These are phyloP conservation scores for Aspergillus wentii DNA, from an alignment of 495 filamentous ascomycete species.

Conservation along the genomic window DNA sequence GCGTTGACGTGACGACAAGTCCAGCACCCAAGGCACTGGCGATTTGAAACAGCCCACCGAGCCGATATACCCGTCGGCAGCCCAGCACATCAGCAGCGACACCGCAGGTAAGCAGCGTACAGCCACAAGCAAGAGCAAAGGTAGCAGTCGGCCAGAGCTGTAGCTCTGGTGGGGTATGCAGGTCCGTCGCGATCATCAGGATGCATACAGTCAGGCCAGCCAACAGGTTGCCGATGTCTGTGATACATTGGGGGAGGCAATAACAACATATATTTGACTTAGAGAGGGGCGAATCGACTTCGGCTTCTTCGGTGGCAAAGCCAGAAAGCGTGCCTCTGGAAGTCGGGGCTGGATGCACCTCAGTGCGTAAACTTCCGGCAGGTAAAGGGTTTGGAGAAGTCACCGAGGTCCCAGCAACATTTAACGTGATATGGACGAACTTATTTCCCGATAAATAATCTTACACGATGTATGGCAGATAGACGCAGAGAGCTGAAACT, in stretches of 20 bases:
- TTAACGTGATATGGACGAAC: no score
- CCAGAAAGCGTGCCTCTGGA: no score
- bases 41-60: constrained; percentile 31
- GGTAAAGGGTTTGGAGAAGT: no score
- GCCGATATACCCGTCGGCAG: constrained; percentile 24
- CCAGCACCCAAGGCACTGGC: constrained; percentile 37
- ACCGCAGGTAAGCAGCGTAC: constrained; percentile 37
- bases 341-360: no score
- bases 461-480: no score
- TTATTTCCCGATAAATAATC: no score
- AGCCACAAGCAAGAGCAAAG: constrained; percentile 21
- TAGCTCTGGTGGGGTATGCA: constrained; percentile 5
- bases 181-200: constrained; percentile 6
- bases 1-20: constrained; percentile 27
- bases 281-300: no score
- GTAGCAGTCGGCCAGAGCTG: constrained; percentile 10
- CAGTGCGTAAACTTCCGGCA: no score
- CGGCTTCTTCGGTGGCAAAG: no score
- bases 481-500: no score
- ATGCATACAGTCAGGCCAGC: constrained; percentile 9
- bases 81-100: constrained; percentile 43
- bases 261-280: constrained; percentile 1
- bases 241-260: constrained; percentile 8
- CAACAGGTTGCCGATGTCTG: constrained; percentile 8
- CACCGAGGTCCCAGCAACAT: no score